phyloP scores from a whole-genome alignment of 495 filamentous ascomycete genomes.

The Tuber melanosporum region DNA sequence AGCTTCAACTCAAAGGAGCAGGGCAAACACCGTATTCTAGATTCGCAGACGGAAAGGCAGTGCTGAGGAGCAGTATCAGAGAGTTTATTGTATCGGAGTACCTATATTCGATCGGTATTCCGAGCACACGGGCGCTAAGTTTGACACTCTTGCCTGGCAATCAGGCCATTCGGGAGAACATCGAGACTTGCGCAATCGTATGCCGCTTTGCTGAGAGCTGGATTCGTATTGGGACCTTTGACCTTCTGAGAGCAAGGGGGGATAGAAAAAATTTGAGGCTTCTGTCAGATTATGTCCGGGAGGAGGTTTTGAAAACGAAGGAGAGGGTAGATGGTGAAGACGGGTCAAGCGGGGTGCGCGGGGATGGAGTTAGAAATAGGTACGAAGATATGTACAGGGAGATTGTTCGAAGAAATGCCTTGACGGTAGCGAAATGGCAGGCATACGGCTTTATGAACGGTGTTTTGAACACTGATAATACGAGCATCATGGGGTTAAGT shows the following conservation, averaged over 20 bases:
- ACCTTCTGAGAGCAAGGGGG: slow-evolving; percentile 71
- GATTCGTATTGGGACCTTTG: slow-evolving; percentile 91
- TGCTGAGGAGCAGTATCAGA: slow-evolving; percentile 80
- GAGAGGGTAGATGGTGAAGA: slow-evolving; percentile 51
- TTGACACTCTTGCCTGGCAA: slow-evolving; percentile 66
- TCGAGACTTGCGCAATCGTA: slow-evolving; percentile 93
- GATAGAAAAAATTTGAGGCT: slow-evolving; percentile 66
- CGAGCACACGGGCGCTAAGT: slow-evolving; percentile 77
- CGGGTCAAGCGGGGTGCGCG: slow-evolving; percentile 50
- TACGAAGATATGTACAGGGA: slow-evolving; percentile 83
- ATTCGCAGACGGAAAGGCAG: slow-evolving; percentile 96
- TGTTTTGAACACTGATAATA: slow-evolving; percentile 95
- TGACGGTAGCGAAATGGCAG: slow-evolving; percentile 89
- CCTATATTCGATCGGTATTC: slow-evolving; percentile 75
- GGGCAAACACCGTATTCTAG: slow-evolving; percentile 89
- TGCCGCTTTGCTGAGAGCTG: slow-evolving; percentile 83
- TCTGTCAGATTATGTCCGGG: slow-evolving; percentile 72
- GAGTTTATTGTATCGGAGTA: slow-evolving; percentile 89
- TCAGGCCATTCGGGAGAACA: slow-evolving; percentile 67
- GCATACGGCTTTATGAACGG: slow-evolving; percentile 98
- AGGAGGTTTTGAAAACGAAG: slow-evolving; percentile 65
- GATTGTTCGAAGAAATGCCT: slow-evolving; percentile 76
- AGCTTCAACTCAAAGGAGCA: slow-evolving; percentile 89
- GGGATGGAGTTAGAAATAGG: slow-evolving; percentile 51
- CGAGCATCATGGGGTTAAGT: slow-evolving; percentile 76